Percentiles rank a stretch among this genome's conserved stretches.
phyloP scores from a whole-genome alignment of 2,329 filamentous ascomycete species.

The Sclerotinia minor region DNA sequence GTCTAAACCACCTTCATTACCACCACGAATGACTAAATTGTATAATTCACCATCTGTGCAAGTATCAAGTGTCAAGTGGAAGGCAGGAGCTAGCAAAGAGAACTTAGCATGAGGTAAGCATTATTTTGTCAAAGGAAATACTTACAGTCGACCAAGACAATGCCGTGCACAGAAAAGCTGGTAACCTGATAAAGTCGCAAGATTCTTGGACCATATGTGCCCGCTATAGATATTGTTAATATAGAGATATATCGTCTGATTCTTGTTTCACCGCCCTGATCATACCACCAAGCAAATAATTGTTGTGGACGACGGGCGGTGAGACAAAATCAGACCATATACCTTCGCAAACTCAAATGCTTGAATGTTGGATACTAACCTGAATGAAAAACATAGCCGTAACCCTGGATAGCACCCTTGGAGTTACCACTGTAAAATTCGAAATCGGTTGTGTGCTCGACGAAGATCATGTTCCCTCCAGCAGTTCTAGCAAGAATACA shows the following conservation, averaged over 20 bases:
- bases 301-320: too few species aligned
- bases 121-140: neutral
- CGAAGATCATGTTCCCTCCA: constrained; percentile 54
- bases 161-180: constrained; percentile 34
- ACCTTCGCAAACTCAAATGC: too few species aligned
- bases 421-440: constrained; percentile 55
- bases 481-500: constrained; percentile 32
- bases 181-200: constrained; percentile 32
- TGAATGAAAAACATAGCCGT: constrained; percentile 51
- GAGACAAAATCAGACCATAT: too few species aligned
- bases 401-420: constrained; percentile 54
- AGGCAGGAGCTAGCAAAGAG: constrained; percentile 30
- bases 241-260: too few species aligned
- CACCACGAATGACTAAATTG: constrained; percentile 56
- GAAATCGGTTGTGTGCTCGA: constrained; percentile 52
- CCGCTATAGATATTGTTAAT: constrained; percentile 13
- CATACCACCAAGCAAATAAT: too few species aligned
- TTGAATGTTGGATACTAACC: constrained; percentile 30
- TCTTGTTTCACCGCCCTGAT: too few species aligned
- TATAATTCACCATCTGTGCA: constrained; percentile 55
- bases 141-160: constrained; percentile 35
- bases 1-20: constrained; percentile 53
- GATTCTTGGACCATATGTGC: constrained; percentile 32
- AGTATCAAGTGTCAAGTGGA: constrained; percentile 52
- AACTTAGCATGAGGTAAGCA: neutral